A percentile compares a stretch with the other conserved stretches of the same genome.
These are phyloP conservation scores for Dothidotthia symphoricarpi DNA, from an alignment of 2,329 filamentous ascomycete genomes.

Conservation along the genomic window DNA sequence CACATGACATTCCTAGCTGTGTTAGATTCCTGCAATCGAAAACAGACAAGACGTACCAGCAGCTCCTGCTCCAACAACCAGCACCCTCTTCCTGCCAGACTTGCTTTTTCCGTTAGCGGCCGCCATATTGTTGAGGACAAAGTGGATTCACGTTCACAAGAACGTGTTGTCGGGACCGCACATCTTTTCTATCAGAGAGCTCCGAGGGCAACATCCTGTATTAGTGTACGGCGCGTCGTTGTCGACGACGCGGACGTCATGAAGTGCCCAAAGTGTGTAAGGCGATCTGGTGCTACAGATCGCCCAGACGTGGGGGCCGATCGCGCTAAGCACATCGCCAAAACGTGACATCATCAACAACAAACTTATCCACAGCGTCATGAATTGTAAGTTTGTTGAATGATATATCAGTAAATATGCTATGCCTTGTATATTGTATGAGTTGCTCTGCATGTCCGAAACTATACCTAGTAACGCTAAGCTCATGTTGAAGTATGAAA, in stretches of 20 bases:
- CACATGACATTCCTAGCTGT: slow-evolving; percentile 59
- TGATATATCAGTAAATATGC: too few relatives aligned
- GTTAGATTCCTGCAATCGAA: background rate
- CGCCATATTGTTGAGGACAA: slow-evolving; percentile 34
- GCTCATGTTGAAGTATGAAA: too few relatives aligned
- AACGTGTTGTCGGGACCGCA: slow-evolving; percentile 17
- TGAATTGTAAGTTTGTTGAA: too few relatives aligned
- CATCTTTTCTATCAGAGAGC: background rate
- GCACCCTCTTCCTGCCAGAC: slow-evolving; percentile 35
- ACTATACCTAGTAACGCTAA: too few relatives aligned
- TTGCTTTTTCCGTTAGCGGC: slow-evolving; percentile 23
- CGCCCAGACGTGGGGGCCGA: slow-evolving; percentile 6
- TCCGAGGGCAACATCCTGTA: slow-evolving; percentile 3
- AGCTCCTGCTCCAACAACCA: slow-evolving; percentile 44
- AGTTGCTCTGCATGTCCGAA: too few relatives aligned
- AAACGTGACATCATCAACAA: slow-evolving; percentile 3
- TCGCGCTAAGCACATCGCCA: slow-evolving; percentile 12
- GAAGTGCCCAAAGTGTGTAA: slow-evolving; percentile 27
- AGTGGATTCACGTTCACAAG: slow-evolving; percentile 30
- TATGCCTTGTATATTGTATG: too few relatives aligned
- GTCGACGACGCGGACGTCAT: slow-evolving; percentile 32
- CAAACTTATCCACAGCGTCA: too few relatives aligned
- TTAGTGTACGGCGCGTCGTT: slow-evolving; percentile 18
- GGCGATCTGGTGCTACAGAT: slow-evolving; percentile 2
- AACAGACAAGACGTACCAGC: slow-evolving; percentile 30